Evolutionary conservation across 2,329 filamentous ascomycete genomes (phyloP), one percentile per base, ranked within the genome.

Genomic region (Chaetomium sp.): DNA sequence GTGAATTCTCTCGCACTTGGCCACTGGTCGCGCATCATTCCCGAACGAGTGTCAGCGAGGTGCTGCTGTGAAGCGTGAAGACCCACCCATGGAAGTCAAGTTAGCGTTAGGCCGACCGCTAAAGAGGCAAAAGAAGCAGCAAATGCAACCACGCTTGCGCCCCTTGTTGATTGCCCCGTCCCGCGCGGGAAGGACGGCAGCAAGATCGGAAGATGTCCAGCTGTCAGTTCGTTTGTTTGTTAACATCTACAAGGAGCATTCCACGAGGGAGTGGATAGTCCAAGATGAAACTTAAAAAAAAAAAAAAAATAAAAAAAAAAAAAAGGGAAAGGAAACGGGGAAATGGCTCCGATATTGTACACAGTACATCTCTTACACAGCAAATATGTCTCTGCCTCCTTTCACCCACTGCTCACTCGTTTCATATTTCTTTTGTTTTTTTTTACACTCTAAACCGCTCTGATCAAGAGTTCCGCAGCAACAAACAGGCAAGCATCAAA

Each of bases 71-170:
- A 29, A 29, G 60, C 42, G 29, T 25, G 53, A 31, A 27, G 33
- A 45, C 23, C 50, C 38, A 27, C 62, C 16, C 35, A n/a, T 59
- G 25, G 31, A 19, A 19, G 38, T 45, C n/a, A 49, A 42, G 25
- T 31, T 54, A 38, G 38, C 38, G 38, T 42, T 42, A n/a, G 51
- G 29, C 42, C 62, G 62, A 65, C 58, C 63, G 58, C 63, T 53
- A 65, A 55, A 65, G 63, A 55, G 63, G 63, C 63, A 23, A 65
- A 65, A 35, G 29, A 57, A 35, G 38, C 21, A 35, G 47, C 19
- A 35, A 50, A 51, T 61, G 59, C 23, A 61, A 61, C 59, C n/a
- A 23, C 23, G 35, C 12, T 47, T 53, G 45, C 42, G 31, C 12
- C 56, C 51, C 62, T 54, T 27, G 55, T 35, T 35, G 49, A n/a